Base-by-base conservation (phyloP, 2,329 filamentous ascomycete genomes). In the Dactylellina haptotyla region DNA sequence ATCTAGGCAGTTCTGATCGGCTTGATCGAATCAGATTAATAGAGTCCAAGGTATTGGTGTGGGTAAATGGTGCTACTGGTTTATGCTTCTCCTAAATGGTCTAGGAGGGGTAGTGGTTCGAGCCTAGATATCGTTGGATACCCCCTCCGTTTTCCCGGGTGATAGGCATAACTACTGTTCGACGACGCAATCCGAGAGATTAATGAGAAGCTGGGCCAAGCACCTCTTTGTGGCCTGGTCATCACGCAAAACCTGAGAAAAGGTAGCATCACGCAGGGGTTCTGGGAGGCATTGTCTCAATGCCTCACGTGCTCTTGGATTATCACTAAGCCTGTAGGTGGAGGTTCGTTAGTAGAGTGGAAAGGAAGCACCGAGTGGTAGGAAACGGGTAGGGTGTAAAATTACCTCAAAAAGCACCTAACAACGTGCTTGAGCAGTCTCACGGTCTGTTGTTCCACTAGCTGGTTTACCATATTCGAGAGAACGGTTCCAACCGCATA, bases 171-270 rank as follows among this genome's bases (percentile, higher is more conserved):
- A 34, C 16, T 62, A 73, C 16, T 74, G 76, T 23, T 88, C 86
- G 71, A 87, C 89, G 71, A 93, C 90, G 77, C 91, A 94, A 82
- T 98, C 95, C 8, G 92, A 96, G 62, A 99, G 87, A 80, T 98
- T 98, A 83, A 98, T 96, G 72, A 98, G 86, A 6, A 99, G 88
- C 82, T 98, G 95, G n/a, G 93, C 92, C 32, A 99, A 89, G 81
- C 95, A 99, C 70, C 95, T 90, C 84, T 99, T 99, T 0, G 95
- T 99, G 0, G 95, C 95, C 12, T 95, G 95, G 80, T 99, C 95
- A 79, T 99, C 95, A 69, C 95, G 91, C 32, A 99, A 88, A 46
- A 99, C 95, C 0, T 93, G 94, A 6, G 93, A 96, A 81, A 99
- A 99, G 1, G 95, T 99, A 5, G 94, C 93, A 80, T 99, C 95